Evolutionary conservation across 2,329 filamentous ascomycete genomes (phyloP).

Genomic region (Diplodia seriata): DNA sequence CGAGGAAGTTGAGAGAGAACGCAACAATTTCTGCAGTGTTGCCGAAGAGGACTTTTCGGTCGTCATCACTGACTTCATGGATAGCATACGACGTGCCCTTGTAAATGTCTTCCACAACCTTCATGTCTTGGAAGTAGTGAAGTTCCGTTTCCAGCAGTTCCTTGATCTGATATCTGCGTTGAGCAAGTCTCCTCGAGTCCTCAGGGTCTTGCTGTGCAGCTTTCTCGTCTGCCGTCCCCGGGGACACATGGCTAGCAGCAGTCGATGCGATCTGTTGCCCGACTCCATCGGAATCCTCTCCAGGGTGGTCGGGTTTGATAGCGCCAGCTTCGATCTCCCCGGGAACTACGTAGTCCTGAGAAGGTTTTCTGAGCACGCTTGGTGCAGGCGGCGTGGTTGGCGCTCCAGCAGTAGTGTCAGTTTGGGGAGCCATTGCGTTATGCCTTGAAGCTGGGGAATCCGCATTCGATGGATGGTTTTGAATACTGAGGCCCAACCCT

Average conservation of each 20-base stretch:
- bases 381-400: slow-evolving; percentile 33
- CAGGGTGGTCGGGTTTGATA: background rate
- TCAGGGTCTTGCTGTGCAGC: slow-evolving; percentile 11
- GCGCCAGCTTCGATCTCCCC: slow-evolving; percentile 1
- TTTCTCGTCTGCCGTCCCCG: slow-evolving; percentile 1
- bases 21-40: slow-evolving; percentile 90
- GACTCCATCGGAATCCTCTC: background rate
- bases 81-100: slow-evolving; percentile 88
- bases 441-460: background rate
- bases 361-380: slow-evolving; percentile 33
- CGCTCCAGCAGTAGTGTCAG: slow-evolving; percentile 7
- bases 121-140: slow-evolving; percentile 92
- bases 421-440: background rate
- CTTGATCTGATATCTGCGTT: slow-evolving; percentile 84
- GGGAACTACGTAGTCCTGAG: background rate
- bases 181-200: slow-evolving; percentile 71
- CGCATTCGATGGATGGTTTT: slow-evolving; percentile 35
- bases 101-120: slow-evolving; percentile 96
- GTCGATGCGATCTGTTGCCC: slow-evolving; percentile 5
- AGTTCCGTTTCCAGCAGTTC: slow-evolving; percentile 94
- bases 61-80: slow-evolving; percentile 78
- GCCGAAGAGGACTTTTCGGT: slow-evolving; percentile 88
- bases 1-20: slow-evolving; percentile 82
- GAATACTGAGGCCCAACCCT: slow-evolving; percentile 55
- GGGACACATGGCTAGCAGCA: slow-evolving; percentile 13